Percentiles rank a stretch among this genome's conserved stretches.
Conservation (phyloP, 2,329 filamentous ascomycete genomes). For the Neurospora sp. region DNA sequence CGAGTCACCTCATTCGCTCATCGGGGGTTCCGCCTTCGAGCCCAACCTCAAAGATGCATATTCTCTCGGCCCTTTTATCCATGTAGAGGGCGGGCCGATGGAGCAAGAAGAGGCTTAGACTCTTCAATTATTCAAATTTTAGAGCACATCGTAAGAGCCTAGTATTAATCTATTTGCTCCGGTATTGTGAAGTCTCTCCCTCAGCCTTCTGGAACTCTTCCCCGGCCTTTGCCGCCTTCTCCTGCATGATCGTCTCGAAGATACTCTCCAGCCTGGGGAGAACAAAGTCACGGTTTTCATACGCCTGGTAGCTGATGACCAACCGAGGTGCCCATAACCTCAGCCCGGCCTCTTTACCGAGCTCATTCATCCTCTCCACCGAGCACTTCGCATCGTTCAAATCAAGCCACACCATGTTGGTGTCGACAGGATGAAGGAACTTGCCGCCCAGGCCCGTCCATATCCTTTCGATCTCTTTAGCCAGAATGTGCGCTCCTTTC, state of each 20-base stretch:
- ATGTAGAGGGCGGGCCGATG: background rate
- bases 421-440: conserved; percentile 61
- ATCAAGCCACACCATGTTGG: conserved; percentile 90
- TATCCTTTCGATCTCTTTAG: conserved; percentile 46
- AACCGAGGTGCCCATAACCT: conserved; percentile 30
- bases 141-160: background rate
- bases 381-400: conserved; percentile 47
- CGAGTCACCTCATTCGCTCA: background rate
- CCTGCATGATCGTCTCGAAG: conserved; percentile 33
- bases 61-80: background rate
- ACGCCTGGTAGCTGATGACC: conserved; percentile 51
- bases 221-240: conserved; percentile 10
- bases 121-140: background rate
- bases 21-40: background rate
- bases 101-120: background rate
- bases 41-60: background rate
- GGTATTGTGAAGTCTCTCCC: conserved; percentile 15
- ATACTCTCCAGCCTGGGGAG: conserved; percentile 45
- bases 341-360: conserved; percentile 33
- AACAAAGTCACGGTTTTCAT: conserved; percentile 47
- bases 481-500: conserved; percentile 48
- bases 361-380: conserved; percentile 26
- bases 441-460: conserved; percentile 64
- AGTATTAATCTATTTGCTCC: conserved; percentile 5
- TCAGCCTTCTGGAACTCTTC: background rate